A percentile compares a stretch with the other conserved stretches of the same genome.
Evolutionary conservation across 768 basidiomycete genomes (phyloP).

Genomic region (Rubroboletus pulcherrimus): DNA sequence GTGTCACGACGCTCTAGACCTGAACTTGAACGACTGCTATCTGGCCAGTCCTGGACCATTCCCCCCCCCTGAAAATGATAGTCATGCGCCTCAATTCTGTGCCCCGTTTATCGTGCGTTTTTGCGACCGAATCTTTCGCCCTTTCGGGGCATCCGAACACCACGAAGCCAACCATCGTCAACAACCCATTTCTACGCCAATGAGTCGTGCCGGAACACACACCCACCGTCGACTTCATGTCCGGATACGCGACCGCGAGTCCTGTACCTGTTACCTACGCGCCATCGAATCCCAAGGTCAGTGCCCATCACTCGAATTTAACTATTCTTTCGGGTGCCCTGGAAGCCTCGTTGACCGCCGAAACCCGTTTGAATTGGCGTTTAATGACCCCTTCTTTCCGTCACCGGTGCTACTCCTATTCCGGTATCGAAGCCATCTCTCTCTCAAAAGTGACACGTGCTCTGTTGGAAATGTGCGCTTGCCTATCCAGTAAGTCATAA

Average conservation of each 20-base stretch:
- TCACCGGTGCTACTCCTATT: background rate
- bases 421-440: background rate
- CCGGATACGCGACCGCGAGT: background rate
- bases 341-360: constrained; percentile 14
- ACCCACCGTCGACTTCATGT: background rate
- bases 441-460: background rate
- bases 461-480: background rate
- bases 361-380: background rate
- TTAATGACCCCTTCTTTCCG: background rate
- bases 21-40: constrained; percentile 2
- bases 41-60: background rate
- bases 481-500: background rate
- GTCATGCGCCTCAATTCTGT: background rate
- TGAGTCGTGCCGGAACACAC: background rate
- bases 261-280: background rate
- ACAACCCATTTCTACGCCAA: background rate
- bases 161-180: background rate
- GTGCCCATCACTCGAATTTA: background rate
- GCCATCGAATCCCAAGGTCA: background rate
- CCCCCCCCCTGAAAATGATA: constrained; percentile 1
- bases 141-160: background rate
- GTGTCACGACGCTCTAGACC: constrained; percentile 20
- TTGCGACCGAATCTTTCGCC: background rate
- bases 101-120: background rate
- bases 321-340: constrained; percentile 10